Conservation (phyloP, 148 eudicot genomes). For the Heliamphora exappendiculata region DNA sequence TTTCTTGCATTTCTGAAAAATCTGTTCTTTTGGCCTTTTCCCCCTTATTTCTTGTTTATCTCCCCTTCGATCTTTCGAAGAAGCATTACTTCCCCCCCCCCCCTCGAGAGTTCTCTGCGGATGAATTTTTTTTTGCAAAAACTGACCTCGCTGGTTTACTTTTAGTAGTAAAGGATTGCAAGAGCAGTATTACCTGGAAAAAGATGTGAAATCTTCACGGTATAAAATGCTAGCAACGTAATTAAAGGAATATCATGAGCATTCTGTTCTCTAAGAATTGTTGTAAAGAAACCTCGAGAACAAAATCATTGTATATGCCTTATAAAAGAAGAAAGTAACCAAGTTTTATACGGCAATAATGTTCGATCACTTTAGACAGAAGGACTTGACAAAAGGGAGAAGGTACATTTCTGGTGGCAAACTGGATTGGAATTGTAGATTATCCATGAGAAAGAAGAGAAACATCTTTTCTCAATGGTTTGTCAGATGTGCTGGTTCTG, state of each 20-base stretch:
- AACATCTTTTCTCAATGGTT: neutral
- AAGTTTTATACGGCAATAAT: neutral
- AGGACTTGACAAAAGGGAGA: neutral
- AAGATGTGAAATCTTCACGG: neutral
- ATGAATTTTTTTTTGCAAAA: neutral
- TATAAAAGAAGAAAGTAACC: neutral
- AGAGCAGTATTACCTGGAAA: neutral
- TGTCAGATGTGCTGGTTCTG: neutral
- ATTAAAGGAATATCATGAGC: neutral
- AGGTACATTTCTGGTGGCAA: neutral
- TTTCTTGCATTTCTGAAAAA: neutral
- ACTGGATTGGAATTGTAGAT: neutral
- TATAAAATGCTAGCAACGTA: neutral
- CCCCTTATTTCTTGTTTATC: neutral
- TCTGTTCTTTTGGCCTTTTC: neutral
- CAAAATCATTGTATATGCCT: neutral
- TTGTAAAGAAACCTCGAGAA: neutral
- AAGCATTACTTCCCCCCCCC: neutral
- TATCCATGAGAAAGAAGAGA: neutral
- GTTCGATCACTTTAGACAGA: neutral
- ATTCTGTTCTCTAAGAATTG: neutral
- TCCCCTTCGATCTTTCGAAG: neutral
- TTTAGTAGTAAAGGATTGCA: neutral
- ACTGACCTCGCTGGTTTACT: neutral
- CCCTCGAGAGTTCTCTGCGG: neutral